These are phyloP conservation scores for Colletotrichum coccodes DNA, from an alignment of 2,329 filamentous ascomycete genomes.

Conservation along the genomic window DNA sequence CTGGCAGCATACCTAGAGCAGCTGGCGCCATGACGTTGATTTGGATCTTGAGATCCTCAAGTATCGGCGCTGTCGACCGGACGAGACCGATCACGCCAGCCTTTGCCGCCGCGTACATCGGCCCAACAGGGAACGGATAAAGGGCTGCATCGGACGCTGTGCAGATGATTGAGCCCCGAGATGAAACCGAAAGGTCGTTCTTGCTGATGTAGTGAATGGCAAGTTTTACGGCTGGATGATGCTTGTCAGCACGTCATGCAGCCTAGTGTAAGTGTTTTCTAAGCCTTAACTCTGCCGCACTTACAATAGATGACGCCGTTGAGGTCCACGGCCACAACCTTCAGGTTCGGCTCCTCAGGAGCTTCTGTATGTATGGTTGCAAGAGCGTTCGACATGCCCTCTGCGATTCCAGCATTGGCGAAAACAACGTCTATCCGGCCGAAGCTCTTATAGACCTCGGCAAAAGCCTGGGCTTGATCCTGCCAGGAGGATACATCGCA, in stretches of 20 bases:
- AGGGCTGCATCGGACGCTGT: constrained; percentile 4
- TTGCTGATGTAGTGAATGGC: constrained; percentile 7
- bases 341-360: neutral
- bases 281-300: neutral
- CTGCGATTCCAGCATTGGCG: constrained; percentile 17
- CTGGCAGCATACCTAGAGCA: neutral
- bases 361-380: neutral
- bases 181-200: neutral
- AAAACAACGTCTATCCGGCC: constrained; percentile 29
- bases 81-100: neutral
- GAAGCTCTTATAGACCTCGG: neutral
- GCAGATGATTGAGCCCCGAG: neutral
- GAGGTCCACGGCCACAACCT: neutral
- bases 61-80: neutral
- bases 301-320: neutral
- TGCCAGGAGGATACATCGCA: constrained; percentile 51
- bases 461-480: constrained; percentile 42
- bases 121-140: neutral
- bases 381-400: neutral
- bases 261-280: neutral
- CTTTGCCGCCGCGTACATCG: constrained; percentile 2
- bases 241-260: neutral
- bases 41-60: neutral
- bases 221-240: neutral
- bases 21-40: constrained; percentile 4